Conservation (phyloP, 495 filamentous ascomycete genomes). For the Baudoinia panamericana region DNA sequence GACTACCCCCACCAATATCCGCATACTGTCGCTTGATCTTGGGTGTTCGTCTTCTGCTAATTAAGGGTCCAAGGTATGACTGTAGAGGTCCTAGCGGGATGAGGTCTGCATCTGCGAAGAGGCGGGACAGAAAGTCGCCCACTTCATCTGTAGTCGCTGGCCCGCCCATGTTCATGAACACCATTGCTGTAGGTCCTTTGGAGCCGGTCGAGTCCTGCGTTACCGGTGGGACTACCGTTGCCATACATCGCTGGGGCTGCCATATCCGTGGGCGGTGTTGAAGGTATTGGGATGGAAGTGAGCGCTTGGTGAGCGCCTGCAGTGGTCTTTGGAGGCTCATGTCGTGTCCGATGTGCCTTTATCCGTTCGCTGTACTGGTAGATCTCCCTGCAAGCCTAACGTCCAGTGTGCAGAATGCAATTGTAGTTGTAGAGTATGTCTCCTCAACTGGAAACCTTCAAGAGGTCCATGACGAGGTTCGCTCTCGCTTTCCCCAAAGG, state of each 20-base stretch:
- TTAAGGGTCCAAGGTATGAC: slow-evolving; percentile 75
- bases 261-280: slow-evolving; percentile 31
- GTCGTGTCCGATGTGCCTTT: too few relatives aligned
- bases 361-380: too few relatives aligned
- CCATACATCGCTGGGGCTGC: slow-evolving; percentile 27
- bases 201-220: slow-evolving; percentile 52
- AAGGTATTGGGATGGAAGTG: slow-evolving; percentile 15
- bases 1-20: slow-evolving; percentile 89
- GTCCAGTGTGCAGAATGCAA: too few relatives aligned
- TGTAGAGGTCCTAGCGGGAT: slow-evolving; percentile 94
- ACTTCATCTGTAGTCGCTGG: slow-evolving; percentile 83
- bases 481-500: too few relatives aligned
- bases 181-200: slow-evolving; percentile 78
- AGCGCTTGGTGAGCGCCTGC: slow-evolving; percentile 20
- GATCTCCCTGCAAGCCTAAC: too few relatives aligned
- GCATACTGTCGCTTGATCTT: slow-evolving; percentile 95
- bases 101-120: slow-evolving; percentile 92
- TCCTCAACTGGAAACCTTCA: too few relatives aligned
- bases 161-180: slow-evolving; percentile 98
- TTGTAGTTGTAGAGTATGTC: too few relatives aligned
- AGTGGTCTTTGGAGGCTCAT: slow-evolving; percentile 18
- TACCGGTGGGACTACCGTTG: slow-evolving; percentile 51
- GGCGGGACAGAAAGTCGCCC: slow-evolving; percentile 73
- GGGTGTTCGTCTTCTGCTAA: slow-evolving; percentile 73
- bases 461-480: too few relatives aligned